Evolutionary conservation across 805 yeast genomes (phyloP).

Genomic region (Candida railenensis): DNA sequence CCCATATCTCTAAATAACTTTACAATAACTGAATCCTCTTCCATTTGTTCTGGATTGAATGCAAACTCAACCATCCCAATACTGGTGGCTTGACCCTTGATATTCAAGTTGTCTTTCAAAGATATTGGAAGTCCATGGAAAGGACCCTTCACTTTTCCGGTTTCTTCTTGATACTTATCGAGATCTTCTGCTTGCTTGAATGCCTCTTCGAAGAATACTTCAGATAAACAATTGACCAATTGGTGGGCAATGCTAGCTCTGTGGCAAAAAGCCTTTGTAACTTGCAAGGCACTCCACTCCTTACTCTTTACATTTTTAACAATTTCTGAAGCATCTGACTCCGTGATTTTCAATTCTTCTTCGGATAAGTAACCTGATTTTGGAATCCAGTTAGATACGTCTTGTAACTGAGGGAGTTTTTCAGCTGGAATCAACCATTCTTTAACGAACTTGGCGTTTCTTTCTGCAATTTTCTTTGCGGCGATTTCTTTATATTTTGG

Average conservation of each 20-base stretch:
- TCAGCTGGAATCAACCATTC: conserved; percentile 45
- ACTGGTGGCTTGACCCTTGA: conserved; percentile 48
- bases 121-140: conserved; percentile 31
- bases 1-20: conserved; percentile 43
- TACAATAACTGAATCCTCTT: conserved; percentile 40
- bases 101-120: conserved; percentile 44
- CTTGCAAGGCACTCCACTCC: conserved; percentile 41
- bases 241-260: conserved; percentile 61
- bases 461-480: conserved; percentile 35
- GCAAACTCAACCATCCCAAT: conserved; percentile 49
- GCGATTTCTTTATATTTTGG: conserved; percentile 37
- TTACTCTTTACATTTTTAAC: conserved; percentile 29
- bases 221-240: conserved; percentile 40
- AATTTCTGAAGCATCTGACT: conserved; percentile 24
- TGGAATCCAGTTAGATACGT: conserved; percentile 36
- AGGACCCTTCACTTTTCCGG: conserved; percentile 22
- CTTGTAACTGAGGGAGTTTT: conserved; percentile 30
- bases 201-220: conserved; percentile 33
- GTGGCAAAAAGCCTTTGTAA: conserved; percentile 55
- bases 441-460: conserved; percentile 41
- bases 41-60: conserved; percentile 31
- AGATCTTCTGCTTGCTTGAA: conserved; percentile 20
- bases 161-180: conserved; percentile 19
- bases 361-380: conserved; percentile 28
- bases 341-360: conserved; percentile 41